Conservation (phyloP, 1,284 basidiomycete species). For the Apiotrichum akiyoshidainum region DNA sequence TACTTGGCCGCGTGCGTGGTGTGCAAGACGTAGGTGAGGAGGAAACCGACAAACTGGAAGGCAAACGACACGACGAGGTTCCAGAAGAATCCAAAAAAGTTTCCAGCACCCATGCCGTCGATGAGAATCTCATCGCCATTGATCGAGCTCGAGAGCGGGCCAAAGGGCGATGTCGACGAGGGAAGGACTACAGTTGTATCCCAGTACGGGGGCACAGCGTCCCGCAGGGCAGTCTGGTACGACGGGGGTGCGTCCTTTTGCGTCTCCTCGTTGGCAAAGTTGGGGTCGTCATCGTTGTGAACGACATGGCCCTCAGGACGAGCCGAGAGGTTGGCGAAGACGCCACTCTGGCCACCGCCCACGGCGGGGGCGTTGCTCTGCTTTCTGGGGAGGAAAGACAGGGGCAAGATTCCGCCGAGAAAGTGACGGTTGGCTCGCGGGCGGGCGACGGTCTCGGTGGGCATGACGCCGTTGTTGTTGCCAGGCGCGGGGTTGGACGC, state of each 20-base stretch:
- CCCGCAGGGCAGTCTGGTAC: conserved; percentile 82
- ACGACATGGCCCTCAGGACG: conserved; percentile 60
- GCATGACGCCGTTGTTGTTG: conserved; percentile 74
- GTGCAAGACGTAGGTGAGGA: conserved; percentile 87
- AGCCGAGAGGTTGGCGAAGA: conserved; percentile 92
- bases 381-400: conserved; percentile 63
- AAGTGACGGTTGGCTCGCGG: conserved; percentile 60
- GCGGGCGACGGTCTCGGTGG: conserved; percentile 55
- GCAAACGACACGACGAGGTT: conserved; percentile 79
- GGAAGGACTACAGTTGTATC: conserved; percentile 86
- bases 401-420: conserved; percentile 69
- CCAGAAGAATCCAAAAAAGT: conserved; percentile 53
- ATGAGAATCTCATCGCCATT: conserved; percentile 57
- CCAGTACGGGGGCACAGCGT: conserved; percentile 94
- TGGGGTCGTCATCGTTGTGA: conserved; percentile 56
- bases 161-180: conserved; percentile 50
- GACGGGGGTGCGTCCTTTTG: conserved; percentile 82
- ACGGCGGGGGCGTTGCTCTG: conserved; percentile 29
- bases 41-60: conserved; percentile 95
- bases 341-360: conserved; percentile 83
- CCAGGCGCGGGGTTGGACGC: conserved; percentile 64
- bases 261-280: conserved; percentile 69
- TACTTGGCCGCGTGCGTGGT: conserved; percentile 93
- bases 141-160: conserved; percentile 50
- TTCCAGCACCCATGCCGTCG: conserved; percentile 58